A percentile compares a stretch with the other conserved stretches of the same genome.
Evolutionary conservation across 495 filamentous ascomycete species (phyloP).

Genomic region (Trichoderma virens): DNA sequence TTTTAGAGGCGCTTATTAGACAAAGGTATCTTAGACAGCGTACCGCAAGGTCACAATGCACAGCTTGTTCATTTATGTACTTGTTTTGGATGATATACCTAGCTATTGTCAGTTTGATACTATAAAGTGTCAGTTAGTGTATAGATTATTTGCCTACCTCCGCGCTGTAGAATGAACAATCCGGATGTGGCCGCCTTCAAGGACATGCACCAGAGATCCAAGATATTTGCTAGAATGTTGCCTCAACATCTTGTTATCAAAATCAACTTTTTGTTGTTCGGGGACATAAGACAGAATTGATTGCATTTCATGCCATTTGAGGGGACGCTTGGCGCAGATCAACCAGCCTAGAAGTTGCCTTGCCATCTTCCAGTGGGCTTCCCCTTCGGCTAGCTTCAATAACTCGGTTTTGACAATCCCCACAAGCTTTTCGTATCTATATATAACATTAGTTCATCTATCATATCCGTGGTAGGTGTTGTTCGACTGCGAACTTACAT

Average conservation of each 20-base stretch:
- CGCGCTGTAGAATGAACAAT: slow-evolving; percentile 19
- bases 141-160: slow-evolving; percentile 11
- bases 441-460: background rate
- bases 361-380: background rate
- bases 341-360: background rate
- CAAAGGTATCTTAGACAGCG: slow-evolving; percentile 33
- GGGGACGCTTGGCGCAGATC: background rate
- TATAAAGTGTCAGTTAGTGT: background rate
- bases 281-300: background rate
- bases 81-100: slow-evolving; percentile 18
- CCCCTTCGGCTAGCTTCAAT: background rate
- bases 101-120: background rate
- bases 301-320: background rate
- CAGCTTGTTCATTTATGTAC: slow-evolving; percentile 20
- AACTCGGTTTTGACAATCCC: background rate
- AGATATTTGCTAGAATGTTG: background rate
- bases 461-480: background rate
- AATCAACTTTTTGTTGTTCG: background rate
- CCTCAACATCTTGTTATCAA: background rate
- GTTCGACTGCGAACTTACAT: background rate
- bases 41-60: slow-evolving; percentile 28
- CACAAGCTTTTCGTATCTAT: background rate
- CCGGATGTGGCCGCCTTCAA: background rate
- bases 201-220: background rate
- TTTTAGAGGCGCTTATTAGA: slow-evolving; percentile 22